Evolutionary conservation across 2,329 filamentous ascomycete species (phyloP).

Genomic region (Fusarium clavum): DNA sequence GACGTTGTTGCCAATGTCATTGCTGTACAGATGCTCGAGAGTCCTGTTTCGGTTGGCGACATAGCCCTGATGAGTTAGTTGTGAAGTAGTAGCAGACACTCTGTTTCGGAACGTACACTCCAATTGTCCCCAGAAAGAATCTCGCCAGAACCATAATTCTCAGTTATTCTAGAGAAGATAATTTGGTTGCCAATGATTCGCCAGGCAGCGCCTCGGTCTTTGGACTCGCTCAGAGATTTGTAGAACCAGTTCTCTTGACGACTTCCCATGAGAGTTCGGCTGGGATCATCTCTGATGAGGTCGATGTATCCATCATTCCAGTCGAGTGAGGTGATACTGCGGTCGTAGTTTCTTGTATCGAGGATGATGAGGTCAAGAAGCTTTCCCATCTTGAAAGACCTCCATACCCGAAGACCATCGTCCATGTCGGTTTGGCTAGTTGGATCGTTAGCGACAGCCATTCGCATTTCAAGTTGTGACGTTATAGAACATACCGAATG

Average conservation of each 20-base stretch:
- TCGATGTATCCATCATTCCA: constrained; percentile 32
- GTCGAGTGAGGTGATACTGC: constrained; percentile 66
- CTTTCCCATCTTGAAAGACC: constrained; percentile 73
- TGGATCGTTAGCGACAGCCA: neutral
- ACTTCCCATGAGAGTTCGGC: constrained; percentile 76
- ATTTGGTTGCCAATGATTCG: constrained; percentile 78
- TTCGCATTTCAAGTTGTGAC: constrained; percentile 35
- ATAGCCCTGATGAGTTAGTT: constrained; percentile 62
- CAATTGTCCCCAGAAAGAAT: constrained; percentile 45
- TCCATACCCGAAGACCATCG: constrained; percentile 76
- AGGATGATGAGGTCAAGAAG: constrained; percentile 76
- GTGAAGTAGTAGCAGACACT: fast-evolving
- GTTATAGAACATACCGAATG: constrained; percentile 57
- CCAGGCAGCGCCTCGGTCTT: constrained; percentile 76
- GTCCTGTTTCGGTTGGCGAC: constrained; percentile 78
- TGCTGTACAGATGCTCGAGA: constrained; percentile 71
- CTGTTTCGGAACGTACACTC: constrained; percentile 35
- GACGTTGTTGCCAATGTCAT: constrained; percentile 78
- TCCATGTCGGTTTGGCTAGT: constrained; percentile 58
- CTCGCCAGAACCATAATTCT: constrained; percentile 50
- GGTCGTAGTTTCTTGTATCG: constrained; percentile 76
- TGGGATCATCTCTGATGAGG: constrained; percentile 72
- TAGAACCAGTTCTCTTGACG: constrained; percentile 83
- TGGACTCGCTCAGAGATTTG: constrained; percentile 65
- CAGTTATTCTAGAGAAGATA: constrained; percentile 68